A percentile compares a stretch with the other conserved stretches of the same genome.
Evolutionary conservation across 2,329 filamentous ascomycete species (phyloP).

Genomic region (Penicillium aurantiogriseum): DNA sequence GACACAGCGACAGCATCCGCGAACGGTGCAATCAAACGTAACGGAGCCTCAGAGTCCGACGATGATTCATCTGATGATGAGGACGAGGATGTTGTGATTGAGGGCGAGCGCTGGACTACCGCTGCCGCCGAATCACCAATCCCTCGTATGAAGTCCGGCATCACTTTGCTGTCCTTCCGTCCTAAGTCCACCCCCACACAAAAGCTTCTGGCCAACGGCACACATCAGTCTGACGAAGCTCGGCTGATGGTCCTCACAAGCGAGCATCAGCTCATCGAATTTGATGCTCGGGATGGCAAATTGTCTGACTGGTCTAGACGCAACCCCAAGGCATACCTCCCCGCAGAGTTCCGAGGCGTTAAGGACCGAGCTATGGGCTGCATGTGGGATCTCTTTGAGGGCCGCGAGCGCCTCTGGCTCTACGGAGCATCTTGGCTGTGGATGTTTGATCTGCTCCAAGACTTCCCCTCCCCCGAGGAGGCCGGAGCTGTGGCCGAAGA

Average conservation of each 20-base stretch:
- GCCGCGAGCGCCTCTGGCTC: conserved; percentile 71
- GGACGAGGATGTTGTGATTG: conserved; percentile 48
- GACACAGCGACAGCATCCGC: conserved; percentile 48
- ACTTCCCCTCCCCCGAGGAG: conserved; percentile 54
- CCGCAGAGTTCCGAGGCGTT: conserved; percentile 68
- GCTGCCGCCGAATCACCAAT: conserved; percentile 70
- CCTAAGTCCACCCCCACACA: conserved; percentile 31
- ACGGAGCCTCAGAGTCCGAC: conserved; percentile 49
- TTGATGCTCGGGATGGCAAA: conserved; percentile 73
- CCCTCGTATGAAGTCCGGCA: conserved; percentile 64
- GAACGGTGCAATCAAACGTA: conserved; percentile 37
- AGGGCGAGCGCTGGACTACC: conserved; percentile 69
- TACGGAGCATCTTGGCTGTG: conserved; percentile 84
- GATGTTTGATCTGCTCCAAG: conserved; percentile 82
- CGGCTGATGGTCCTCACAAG: conserved; percentile 62
- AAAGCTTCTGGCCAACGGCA: conserved; percentile 25
- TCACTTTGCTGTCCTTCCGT: conserved; percentile 68
- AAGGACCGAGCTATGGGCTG: conserved; percentile 79
- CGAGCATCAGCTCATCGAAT: conserved; percentile 69
- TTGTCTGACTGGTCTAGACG: conserved; percentile 82
- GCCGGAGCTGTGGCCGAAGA: conserved; percentile 27
- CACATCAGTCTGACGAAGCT: conserved; percentile 53
- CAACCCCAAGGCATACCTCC: conserved; percentile 74
- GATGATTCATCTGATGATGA: conserved; percentile 52
- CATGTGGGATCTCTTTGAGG: conserved; percentile 69